Conservation (phyloP, 257 asterid genomes). For the Salvia miltiorrhiza region DNA sequence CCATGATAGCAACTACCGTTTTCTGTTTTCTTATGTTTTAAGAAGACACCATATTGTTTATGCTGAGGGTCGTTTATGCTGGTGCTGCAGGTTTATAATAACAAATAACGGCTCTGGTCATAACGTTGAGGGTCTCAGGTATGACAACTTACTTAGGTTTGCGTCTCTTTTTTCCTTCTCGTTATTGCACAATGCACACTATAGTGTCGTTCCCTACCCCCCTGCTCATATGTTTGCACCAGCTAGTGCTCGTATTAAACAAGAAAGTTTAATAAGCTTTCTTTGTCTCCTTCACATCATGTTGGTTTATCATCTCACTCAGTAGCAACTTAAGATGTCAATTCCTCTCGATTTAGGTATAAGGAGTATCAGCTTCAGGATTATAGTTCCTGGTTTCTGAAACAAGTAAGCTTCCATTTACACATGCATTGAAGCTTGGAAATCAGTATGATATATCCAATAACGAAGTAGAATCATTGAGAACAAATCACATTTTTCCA, state of each 20-base stretch:
- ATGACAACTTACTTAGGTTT: not conserved
- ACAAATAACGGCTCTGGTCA: constrained; percentile 93
- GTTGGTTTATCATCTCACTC: not conserved
- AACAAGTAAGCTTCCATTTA: constrained; percentile 47
- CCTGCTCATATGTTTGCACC: not conserved
- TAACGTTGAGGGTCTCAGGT: constrained; percentile 64
- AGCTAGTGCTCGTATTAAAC: not conserved
- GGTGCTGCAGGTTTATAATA: constrained; percentile 66
- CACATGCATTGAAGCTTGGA: not conserved
- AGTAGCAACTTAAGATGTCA: not conserved
- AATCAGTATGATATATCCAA: not conserved
- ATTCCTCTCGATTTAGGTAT: constrained; percentile 42
- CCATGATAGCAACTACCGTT: too few species aligned
- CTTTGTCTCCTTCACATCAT: not conserved
- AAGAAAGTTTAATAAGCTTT: not conserved
- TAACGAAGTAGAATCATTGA: not conserved
- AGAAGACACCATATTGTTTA: not conserved
- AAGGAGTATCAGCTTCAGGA: constrained; percentile 95
- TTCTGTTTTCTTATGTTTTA: too few species aligned
- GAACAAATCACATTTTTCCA: not conserved
- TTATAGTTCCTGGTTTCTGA: constrained; percentile 88
- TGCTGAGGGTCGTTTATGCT: not conserved
- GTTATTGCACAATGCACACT: not conserved
- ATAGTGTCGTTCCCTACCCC: not conserved
- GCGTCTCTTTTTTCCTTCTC: not conserved